phyloP scores from a whole-genome alignment of 2,329 filamentous ascomycete genomes.

The Chaetothyriales sp. region DNA sequence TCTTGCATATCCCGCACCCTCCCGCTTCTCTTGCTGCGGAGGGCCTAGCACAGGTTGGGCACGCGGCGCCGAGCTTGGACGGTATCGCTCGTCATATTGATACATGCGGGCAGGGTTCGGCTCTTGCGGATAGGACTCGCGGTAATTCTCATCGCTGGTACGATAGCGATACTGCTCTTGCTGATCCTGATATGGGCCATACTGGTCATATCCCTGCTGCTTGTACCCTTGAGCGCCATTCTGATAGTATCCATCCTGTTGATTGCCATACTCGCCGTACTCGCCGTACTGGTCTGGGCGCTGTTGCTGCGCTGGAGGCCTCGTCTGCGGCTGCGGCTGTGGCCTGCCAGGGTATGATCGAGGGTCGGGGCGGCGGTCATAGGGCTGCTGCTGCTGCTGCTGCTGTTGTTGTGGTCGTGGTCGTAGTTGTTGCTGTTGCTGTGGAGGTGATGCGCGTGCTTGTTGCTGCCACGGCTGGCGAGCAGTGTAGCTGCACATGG shows the following conservation, averaged over 20 bases:
- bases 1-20: conserved; percentile 2
- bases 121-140: conserved; percentile 1
- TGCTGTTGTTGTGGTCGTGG: conserved; percentile 7
- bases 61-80: conserved; percentile 3
- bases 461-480: not conserved
- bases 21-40: not conserved
- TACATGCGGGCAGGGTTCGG: conserved; percentile 7
- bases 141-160: conserved; percentile 1
- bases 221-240: not conserved
- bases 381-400: conserved; percentile 8
- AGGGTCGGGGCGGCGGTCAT: not conserved
- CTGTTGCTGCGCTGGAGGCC: not conserved
- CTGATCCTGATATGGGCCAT: conserved; percentile 9
- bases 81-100: conserved; percentile 15
- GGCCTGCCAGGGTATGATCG: not conserved
- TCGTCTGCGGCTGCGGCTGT: not conserved
- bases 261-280: not conserved
- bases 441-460: not conserved
- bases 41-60: not conserved
- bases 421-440: conserved; percentile 8
- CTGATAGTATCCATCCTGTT: not conserved
- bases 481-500: not conserved
- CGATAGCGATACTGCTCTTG: conserved; percentile 5
- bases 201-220: conserved; percentile 3
- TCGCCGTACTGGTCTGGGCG: not conserved